phyloP scores from a whole-genome alignment of 208 protist species.

The Borovskyia barvae region DNA sequence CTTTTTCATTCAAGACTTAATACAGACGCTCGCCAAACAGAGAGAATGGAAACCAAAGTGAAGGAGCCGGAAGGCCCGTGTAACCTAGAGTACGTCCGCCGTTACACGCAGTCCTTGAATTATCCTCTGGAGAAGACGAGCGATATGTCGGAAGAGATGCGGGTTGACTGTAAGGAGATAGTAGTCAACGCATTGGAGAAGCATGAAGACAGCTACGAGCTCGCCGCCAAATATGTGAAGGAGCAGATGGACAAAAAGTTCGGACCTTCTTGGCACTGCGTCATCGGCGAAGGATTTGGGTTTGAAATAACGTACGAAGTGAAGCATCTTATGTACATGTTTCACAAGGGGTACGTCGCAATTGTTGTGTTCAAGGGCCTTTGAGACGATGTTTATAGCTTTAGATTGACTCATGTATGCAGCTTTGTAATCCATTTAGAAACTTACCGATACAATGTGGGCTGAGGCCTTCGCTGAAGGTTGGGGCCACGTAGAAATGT shows the following conservation, averaged over 20 bases:
- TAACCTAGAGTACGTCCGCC: constrained; percentile 75
- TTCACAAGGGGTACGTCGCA: constrained; percentile 88
- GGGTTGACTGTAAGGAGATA: constrained; percentile 90
- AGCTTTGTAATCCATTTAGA: neutral
- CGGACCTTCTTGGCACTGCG: constrained; percentile 91
- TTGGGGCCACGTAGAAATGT: too few relatives aligned
- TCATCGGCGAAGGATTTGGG: constrained; percentile 95
- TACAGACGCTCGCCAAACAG: neutral
- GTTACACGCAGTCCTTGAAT: constrained; percentile 74
- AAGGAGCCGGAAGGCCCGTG: constrained; percentile 76
- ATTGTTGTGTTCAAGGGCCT: constrained; percentile 95
- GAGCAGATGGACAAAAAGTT: constrained; percentile 96
- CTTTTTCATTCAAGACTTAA: neutral
- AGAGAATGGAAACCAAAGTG: constrained; percentile 60
- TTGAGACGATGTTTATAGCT: constrained; percentile 24
- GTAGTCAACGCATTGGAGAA: constrained; percentile 94
- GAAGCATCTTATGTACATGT: constrained; percentile 95
- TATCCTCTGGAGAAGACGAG: constrained; percentile 90
- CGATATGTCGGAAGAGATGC: constrained; percentile 96
- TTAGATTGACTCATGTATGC: constrained; percentile 10
- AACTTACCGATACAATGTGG: neutral
- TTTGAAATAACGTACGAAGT: constrained; percentile 94
- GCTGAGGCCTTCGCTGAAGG: too few relatives aligned
- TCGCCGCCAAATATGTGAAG: constrained; percentile 92
- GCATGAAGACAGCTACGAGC: constrained; percentile 91